Evolutionary conservation across 192 early-diverging fungal genomes (phyloP).

Genomic region (Glomus cerebriforme): DNA sequence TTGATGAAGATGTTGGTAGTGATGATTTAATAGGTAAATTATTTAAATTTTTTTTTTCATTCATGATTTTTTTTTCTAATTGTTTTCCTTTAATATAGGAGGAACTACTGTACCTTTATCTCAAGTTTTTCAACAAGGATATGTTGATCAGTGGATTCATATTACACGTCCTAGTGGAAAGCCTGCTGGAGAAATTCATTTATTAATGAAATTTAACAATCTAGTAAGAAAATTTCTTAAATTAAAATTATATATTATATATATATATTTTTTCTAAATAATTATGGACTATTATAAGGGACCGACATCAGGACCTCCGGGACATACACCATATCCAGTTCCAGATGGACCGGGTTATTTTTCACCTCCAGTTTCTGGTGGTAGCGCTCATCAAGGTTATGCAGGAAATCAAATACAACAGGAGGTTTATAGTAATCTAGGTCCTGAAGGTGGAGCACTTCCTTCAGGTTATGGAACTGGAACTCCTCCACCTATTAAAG

Average conservation of each 20-base stretch:
- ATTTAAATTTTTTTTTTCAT: not conserved
- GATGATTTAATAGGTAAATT: slow-evolving; percentile 6
- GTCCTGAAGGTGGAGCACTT: not conserved
- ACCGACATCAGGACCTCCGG: not conserved
- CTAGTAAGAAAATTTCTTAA: not conserved
- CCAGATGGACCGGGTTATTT: not conserved
- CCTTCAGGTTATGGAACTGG: not conserved
- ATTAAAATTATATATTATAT: not conserved
- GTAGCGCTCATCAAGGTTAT: not conserved
- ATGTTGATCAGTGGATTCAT: slow-evolving; percentile 6
- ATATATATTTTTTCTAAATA: not conserved
- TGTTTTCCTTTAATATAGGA: not conserved
- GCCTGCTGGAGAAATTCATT: slow-evolving; percentile 13
- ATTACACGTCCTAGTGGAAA: slow-evolving; percentile 8
- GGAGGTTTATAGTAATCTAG: not conserved
- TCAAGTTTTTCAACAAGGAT: not conserved
- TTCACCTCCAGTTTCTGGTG: not conserved
- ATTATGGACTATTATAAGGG: not conserved
- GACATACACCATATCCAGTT: not conserved
- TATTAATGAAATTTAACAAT: not conserved
- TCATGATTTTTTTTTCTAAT: not conserved
- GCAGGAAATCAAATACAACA: not conserved
- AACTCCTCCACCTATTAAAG: not conserved
- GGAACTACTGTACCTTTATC: not conserved
- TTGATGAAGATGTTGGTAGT: not conserved